phyloP scores from a whole-genome alignment of 2,329 filamentous ascomycete species.

The Pyrenophora tritici-repentis region DNA sequence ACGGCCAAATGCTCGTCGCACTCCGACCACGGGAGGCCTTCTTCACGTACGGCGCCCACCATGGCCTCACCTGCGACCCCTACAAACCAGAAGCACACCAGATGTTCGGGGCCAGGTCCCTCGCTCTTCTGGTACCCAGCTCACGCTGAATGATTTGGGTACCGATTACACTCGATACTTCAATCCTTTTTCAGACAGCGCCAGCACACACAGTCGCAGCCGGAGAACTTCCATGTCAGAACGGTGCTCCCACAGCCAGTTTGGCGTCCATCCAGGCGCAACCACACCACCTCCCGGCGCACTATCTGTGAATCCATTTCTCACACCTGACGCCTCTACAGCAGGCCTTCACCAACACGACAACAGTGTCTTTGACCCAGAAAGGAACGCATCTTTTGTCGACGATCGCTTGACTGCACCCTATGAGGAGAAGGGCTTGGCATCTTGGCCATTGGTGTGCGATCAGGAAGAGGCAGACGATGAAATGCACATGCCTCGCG shows the following conservation, averaged over 20 bases:
- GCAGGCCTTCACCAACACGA: constrained; percentile 31
- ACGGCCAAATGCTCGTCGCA: constrained; percentile 2
- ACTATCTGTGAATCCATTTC: constrained; percentile 30
- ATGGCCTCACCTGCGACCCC: constrained; percentile 18
- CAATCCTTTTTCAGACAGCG: constrained; percentile 37
- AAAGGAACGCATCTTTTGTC: constrained; percentile 47
- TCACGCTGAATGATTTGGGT: constrained; percentile 40
- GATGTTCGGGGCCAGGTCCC: constrained; percentile 18
- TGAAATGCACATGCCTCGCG: constrained; percentile 58
- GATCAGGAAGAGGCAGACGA: constrained; percentile 60
- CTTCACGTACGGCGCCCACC: constrained; percentile 15
- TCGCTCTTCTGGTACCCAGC: constrained; percentile 21
- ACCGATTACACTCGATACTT: constrained; percentile 46
- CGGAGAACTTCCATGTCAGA: constrained; percentile 28
- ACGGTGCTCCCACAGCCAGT: constrained; percentile 8
- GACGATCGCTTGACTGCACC: constrained; percentile 56
- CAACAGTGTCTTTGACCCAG: constrained; percentile 25
- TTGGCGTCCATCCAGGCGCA: constrained; percentile 12
- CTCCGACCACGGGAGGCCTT: constrained; percentile 4
- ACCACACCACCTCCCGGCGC: constrained; percentile 22
- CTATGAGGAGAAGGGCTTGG: constrained; percentile 49
- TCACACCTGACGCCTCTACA: constrained; percentile 37
- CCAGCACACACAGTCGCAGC: constrained; percentile 29
- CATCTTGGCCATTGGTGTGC: constrained; percentile 53
- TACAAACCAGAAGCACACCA: constrained; percentile 23